Base-by-base conservation (phyloP, 306 rosid species). In the Pyrus bretschneideri region DNA sequence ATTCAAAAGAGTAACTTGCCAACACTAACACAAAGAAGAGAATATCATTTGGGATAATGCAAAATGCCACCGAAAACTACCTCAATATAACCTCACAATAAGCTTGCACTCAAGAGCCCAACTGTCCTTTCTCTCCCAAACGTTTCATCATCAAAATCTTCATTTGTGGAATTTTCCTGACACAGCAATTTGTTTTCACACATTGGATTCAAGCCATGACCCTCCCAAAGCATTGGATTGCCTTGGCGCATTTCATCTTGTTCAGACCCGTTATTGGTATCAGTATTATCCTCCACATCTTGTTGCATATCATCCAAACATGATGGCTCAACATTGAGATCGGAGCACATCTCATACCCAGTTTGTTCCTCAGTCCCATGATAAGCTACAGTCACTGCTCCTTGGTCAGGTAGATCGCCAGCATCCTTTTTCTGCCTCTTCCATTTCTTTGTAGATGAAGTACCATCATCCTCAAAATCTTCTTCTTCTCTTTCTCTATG, bases 371-470 rank as follows among this genome's bases (percentile, higher is more conserved):
- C 91, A 66, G 85, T 67, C 46, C 87, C 98, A 33, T 71, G 85
- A 82, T 73, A 82, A 70, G 97, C 91, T 80, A 93, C 93, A 33
- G 96, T 87, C 57, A 91, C 94, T 12, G 90, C 60, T 75, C 94
- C 97, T 74, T 88, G 98, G 52, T 96, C 97, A 79, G 93, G 78
- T 73, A 83, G 98, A 77, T 93, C 99, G 7, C 86, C 64, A 44
- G 87, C 74, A 77, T 96, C 99, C 82, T 96, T 96, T 79, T 96
- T 96, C 88, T 90, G 99, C 86, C 98, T 87, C 89, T 89, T 96
- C 99, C 99, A 96, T 84, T 96, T 96, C 89, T 96, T 96, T 1
- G 99, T 96, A 72, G 99, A 96, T 19, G 99, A 96, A 63, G 99
- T 96, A 67, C 99, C 99, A 76, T 96, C 99, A 79, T 96, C 99